Percentiles rank a stretch among this genome's conserved stretches.
Evolutionary conservation across 768 basidiomycete genomes (phyloP).

Genomic region (Gautieria morchelliformis): DNA sequence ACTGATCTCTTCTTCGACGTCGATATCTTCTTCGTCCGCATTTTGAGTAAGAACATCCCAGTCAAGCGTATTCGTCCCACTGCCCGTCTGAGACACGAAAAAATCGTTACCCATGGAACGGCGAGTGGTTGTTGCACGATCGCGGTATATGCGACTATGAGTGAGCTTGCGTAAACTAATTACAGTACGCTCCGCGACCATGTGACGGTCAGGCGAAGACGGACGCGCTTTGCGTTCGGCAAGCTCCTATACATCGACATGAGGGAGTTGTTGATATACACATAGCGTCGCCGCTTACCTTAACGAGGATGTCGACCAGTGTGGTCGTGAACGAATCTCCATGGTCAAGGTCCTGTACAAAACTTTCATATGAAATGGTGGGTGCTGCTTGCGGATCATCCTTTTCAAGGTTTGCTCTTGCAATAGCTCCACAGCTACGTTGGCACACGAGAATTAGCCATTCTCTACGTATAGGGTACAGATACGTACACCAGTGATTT

Average conservation of each 20-base stretch:
- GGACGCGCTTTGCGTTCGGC: slow-evolving; percentile 60
- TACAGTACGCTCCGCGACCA: slow-evolving; percentile 61
- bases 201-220: slow-evolving; percentile 40
- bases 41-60: neutral
- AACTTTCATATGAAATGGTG: slow-evolving; percentile 60
- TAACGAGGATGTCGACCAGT: slow-evolving; percentile 67
- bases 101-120: neutral
- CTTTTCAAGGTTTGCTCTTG: slow-evolving; percentile 51
- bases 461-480: neutral
- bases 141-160: slow-evolving; percentile 45
- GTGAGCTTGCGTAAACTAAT: slow-evolving; percentile 51
- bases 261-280: neutral
- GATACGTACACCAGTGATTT: slow-evolving; percentile 63
- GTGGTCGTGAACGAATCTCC: slow-evolving; percentile 77
- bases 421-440: slow-evolving; percentile 44
- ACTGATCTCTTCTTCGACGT: neutral
- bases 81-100: slow-evolving; percentile 1
- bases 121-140: slow-evolving; percentile 4
- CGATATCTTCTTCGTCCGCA: slow-evolving; percentile 1
- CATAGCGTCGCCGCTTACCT: slow-evolving; percentile 35
- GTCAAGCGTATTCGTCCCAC: neutral
- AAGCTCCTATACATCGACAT: slow-evolving; percentile 46
- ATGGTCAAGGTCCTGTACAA: slow-evolving; percentile 66
- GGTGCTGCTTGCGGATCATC: slow-evolving; percentile 36
- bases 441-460: neutral